phyloP scores from a whole-genome alignment of 805 yeast genomes.

The Dipodascus albidus region DNA sequence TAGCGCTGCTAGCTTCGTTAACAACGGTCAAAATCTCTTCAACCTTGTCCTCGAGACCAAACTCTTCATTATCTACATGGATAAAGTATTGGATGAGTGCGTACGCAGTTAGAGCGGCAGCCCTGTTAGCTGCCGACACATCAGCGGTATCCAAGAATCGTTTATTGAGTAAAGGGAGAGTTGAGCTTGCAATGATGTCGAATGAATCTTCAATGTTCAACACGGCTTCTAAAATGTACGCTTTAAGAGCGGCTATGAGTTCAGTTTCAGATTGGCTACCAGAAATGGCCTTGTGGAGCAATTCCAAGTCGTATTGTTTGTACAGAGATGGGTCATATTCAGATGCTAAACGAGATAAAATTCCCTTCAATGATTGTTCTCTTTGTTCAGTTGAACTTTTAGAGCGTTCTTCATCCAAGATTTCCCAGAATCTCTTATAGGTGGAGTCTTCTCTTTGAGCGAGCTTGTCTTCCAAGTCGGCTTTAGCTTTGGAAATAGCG shows the following conservation, averaged over 20 bases:
- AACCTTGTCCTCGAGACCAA: constrained; percentile 19
- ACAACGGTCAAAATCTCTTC: constrained; percentile 17
- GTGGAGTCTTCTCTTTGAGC: constrained; percentile 10
- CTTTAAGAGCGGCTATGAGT: constrained; percentile 20
- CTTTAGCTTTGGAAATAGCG: constrained; percentile 13
- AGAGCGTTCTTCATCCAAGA: constrained; percentile 20
- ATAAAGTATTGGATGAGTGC: constrained; percentile 21
- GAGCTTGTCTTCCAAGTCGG: constrained; percentile 5
- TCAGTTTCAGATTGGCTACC: constrained; percentile 22
- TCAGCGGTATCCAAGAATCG: constrained; percentile 9
- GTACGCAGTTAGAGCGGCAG: constrained; percentile 19
- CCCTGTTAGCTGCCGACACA: constrained; percentile 8
- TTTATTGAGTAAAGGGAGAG: constrained; percentile 12
- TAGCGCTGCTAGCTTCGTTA: constrained; percentile 18
- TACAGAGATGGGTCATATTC: constrained; percentile 23
- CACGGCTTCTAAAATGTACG: constrained; percentile 17
- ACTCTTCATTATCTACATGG: constrained; percentile 26
- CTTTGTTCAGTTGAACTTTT: constrained; percentile 22
- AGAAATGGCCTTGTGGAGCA: constrained; percentile 16
- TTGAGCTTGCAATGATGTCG: constrained; percentile 10
- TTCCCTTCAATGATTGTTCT: constrained; percentile 22
- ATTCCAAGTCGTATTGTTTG: constrained; percentile 11
- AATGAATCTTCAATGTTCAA: constrained; percentile 16
- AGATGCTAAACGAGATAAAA: constrained; percentile 18
- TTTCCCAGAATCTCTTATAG: constrained; percentile 15